A percentile compares a stretch with the other conserved stretches of the same genome.
Evolutionary conservation across 2,329 filamentous ascomycete genomes (phyloP).

Genomic region (Aureobasidium sp.): DNA sequence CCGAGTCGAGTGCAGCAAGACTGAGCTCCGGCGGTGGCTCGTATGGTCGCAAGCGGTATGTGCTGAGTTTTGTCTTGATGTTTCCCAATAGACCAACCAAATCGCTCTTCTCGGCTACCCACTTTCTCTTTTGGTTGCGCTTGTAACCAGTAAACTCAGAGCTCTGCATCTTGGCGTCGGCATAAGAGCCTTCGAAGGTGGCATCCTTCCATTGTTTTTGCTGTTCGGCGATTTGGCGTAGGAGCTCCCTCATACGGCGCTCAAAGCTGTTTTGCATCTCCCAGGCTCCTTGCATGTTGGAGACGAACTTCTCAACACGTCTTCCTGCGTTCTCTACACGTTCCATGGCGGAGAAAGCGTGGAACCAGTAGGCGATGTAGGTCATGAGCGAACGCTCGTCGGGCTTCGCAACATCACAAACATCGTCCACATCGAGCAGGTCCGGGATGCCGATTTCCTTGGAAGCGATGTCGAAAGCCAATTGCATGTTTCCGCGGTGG

Average conservation of each 20-base stretch:
- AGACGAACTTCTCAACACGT: conserved; percentile 95
- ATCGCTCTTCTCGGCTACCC: conserved; percentile 97
- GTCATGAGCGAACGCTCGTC: conserved; percentile 98
- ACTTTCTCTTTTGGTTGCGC: conserved; percentile 78
- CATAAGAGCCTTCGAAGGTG: conserved; percentile 83
- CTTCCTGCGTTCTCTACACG: conserved; percentile 95
- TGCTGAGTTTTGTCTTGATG: conserved; percentile 97
- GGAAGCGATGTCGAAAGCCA: conserved; percentile 92
- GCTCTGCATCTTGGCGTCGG: conserved; percentile 83
- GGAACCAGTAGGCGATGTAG: conserved; percentile 99
- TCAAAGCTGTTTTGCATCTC: conserved; percentile 99
- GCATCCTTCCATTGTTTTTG: conserved; percentile 69
- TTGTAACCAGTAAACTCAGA: conserved; percentile 83
- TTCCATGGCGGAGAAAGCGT: conserved; percentile 98
- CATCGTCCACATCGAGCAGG: conserved; percentile 93
- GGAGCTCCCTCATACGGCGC: conserved; percentile 75
- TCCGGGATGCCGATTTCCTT: conserved; percentile 97
- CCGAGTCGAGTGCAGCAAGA: conserved; percentile 70
- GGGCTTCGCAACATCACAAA: conserved; percentile 91
- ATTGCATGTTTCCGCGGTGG: conserved; percentile 93
- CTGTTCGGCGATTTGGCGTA: conserved; percentile 68
- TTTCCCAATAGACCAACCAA: conserved; percentile 88
- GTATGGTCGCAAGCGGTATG: conserved; percentile 85
- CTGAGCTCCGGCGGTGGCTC: conserved; percentile 79
- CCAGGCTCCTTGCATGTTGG: conserved; percentile 98